Evolutionary conservation across 2,329 filamentous ascomycete genomes (phyloP), one percentile per base, ranked within the genome.

Genomic region (Dothistroma septosporum): DNA sequence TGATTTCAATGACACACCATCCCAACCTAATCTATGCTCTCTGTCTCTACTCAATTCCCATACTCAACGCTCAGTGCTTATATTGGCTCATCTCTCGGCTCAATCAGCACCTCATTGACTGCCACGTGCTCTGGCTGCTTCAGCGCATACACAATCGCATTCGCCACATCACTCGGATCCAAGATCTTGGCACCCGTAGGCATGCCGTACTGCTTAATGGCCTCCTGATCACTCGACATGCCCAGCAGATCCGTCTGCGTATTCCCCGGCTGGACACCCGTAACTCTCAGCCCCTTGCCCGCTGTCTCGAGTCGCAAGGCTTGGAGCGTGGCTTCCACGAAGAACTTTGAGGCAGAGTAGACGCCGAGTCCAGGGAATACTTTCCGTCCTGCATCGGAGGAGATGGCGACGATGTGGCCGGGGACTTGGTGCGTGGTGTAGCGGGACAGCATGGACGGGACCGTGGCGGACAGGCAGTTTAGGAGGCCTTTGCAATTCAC

Each of bases 401-500:
- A 92, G 68, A 93, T 91, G 68, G 89, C 88, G 4, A 93, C 87
- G 64, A 93, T 84, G 75, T 92, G 90, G 3, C 89, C 88, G 68
- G 89, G 88, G 5, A 92, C 87, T 64, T 92, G 83, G 75, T 92
- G 89, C 2, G 89, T 88, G 28, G 75, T 76, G 56, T 87, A 85
- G 19, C 88, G 87, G 6, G 81, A 76, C 11, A 92, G 80, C 88
- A 93, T 92, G 11, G 76, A 76, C 0, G 90, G 90, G 0, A 93
- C 83, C 0, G 84, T 85, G 1, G 87, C 82, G 0, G 88, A 83
- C 2, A 93, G 80, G 66, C 86, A 87, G 79, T 93, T 83, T 57
- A 92, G 78, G 1, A 93, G 81, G 41, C 90, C 90, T 76, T 92
- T 92, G 85, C 90, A 92, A 78, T 93, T 93, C 67, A 93, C 88